Evolutionary conservation across 768 basidiomycete genomes (phyloP).

Genomic region (Hirschioporus abietinus): DNA sequence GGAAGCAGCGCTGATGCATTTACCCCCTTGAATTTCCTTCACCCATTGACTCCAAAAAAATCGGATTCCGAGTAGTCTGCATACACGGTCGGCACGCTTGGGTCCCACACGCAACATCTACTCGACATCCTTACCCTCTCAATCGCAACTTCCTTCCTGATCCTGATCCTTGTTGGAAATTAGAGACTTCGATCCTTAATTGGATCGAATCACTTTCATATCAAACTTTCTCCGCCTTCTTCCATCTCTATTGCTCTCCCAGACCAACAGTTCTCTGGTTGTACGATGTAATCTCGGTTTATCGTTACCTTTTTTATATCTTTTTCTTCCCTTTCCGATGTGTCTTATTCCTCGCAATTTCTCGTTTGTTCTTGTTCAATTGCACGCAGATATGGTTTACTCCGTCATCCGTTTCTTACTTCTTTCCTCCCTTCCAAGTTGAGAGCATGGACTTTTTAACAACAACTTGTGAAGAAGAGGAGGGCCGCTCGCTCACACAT

Average conservation of each 20-base stretch:
- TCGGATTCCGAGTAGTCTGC: not conserved
- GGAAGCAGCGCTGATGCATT: not conserved
- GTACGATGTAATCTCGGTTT: not conserved
- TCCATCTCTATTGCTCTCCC: not conserved
- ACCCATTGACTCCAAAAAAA: not conserved
- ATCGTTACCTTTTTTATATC: not conserved
- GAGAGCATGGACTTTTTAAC: not conserved
- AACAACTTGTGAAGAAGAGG: not conserved
- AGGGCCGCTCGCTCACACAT: not conserved
- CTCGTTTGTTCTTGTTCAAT: not conserved
- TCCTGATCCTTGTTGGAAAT: not conserved
- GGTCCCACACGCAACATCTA: not conserved
- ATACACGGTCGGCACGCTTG: not conserved
- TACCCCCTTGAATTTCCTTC: not conserved
- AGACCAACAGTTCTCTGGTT: not conserved
- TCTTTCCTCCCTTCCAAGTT: not conserved
- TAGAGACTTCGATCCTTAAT: not conserved
- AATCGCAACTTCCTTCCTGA: not conserved
- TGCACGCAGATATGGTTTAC: not conserved
- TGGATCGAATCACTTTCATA: not conserved
- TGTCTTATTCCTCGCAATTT: not conserved
- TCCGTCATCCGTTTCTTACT: not conserved
- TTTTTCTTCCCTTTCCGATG: not conserved
- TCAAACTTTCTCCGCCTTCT: not conserved
- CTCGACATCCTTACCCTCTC: not conserved